Conservation (phyloP, 164 flowering plant species). For the Macadamia tetraphylla region DNA sequence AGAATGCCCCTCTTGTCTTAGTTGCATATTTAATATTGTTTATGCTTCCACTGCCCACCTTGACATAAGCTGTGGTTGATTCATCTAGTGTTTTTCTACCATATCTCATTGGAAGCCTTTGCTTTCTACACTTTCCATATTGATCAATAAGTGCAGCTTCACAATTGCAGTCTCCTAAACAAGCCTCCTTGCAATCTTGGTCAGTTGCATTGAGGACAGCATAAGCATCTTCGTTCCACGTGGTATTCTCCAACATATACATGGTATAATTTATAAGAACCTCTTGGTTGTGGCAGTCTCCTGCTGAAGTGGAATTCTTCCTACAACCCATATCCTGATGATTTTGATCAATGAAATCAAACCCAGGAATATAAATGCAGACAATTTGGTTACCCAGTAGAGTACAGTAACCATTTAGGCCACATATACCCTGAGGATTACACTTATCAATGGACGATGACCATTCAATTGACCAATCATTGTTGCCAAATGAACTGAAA, state of each 20-base stretch:
- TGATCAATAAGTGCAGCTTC: neutral
- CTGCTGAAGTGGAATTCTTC: constrained; percentile 3
- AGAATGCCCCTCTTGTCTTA: neutral
- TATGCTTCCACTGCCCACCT: constrained; percentile 1
- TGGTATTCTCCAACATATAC: neutral
- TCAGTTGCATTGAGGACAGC: neutral
- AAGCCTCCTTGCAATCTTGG: constrained; percentile 12
- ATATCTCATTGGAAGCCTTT: constrained; percentile 25
- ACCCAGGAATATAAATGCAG: constrained; percentile 24
- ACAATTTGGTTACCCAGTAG: neutral
- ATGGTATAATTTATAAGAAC: neutral
- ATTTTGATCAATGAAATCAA: constrained; percentile 1
- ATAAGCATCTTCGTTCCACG: constrained; percentile 11
- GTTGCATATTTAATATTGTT: too few relatives aligned
- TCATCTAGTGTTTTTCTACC: neutral
- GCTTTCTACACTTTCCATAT: constrained; percentile 10
- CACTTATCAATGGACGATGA: constrained; percentile 6
- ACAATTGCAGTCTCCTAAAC: constrained; percentile 2
- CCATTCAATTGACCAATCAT: constrained; percentile 9
- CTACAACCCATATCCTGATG: constrained; percentile 12
- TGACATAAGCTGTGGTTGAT: constrained; percentile 4
- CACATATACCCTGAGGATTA: constrained; percentile 18
- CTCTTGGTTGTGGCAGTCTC: neutral
- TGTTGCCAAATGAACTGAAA: neutral
- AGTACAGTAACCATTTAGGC: constrained; percentile 21